A percentile compares a stretch with the other conserved stretches of the same genome.
Evolutionary conservation across 768 basidiomycete genomes (phyloP).

Genomic region (Hericium erinaceus): DNA sequence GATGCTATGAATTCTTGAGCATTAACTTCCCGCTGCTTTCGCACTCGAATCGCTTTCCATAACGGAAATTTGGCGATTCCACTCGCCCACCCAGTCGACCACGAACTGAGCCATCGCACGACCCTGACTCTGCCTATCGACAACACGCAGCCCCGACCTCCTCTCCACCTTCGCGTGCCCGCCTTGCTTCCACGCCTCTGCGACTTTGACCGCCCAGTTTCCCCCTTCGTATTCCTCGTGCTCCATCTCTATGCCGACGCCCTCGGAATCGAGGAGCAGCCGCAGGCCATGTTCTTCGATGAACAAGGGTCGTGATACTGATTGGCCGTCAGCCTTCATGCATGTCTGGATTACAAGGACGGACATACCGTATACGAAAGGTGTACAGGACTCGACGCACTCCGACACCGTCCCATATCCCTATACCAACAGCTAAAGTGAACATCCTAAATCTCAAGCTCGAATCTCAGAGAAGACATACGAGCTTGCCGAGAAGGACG

Average conservation of each 20-base stretch:
- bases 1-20: too few relatives aligned
- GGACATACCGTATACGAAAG: slow-evolving; percentile 63
- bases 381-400: slow-evolving; percentile 66
- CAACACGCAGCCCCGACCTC: slow-evolving; percentile 28
- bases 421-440: slow-evolving; percentile 23
- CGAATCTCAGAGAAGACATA: slow-evolving; percentile 16
- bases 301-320: slow-evolving; percentile 72
- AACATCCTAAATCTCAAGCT: background rate
- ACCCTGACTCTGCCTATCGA: slow-evolving; percentile 33
- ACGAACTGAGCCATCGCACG: slow-evolving; percentile 37
- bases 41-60: too few relatives aligned
- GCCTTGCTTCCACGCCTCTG: slow-evolving; percentile 50
- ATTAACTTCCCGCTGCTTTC: too few relatives aligned
- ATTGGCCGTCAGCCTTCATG: background rate
- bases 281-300: slow-evolving; percentile 75
- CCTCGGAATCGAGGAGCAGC: slow-evolving; percentile 50
- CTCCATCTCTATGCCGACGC: slow-evolving; percentile 60
- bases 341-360: background rate
- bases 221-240: slow-evolving; percentile 62
- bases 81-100: slow-evolving; percentile 39
- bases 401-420: slow-evolving; percentile 80
- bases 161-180: slow-evolving; percentile 40
- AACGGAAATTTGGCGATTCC: slow-evolving; percentile 7
- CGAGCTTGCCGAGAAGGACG: slow-evolving; percentile 70
- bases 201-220: slow-evolving; percentile 54